Base-by-base conservation (phyloP, 1,139 yeast genomes). In the Hanseniaspora sp. region DNA sequence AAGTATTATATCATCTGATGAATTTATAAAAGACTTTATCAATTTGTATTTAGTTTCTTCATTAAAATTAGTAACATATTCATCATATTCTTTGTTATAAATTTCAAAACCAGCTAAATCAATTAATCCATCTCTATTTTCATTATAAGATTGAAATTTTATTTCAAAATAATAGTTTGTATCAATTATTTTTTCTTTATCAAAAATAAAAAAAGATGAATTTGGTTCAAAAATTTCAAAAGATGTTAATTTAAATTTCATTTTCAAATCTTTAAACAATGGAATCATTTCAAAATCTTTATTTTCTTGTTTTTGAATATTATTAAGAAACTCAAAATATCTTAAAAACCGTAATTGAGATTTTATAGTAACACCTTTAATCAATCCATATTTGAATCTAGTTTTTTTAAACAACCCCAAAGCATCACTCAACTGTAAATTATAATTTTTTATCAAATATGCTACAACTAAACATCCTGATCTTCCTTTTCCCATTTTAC, bases 401-500 rank as follows among this genome's bases (percentile, higher is more conserved):
- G 72, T 71, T 4, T 62, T 58, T 2, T 86, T 79, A 63, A 83
- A 88, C 5, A 71, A 56, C 0, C 65, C 65, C 41, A 78, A 71
- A 1, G 87, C 85, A 17, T 71, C 73, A 1, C 70, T 66, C 33
- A 75, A 69, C 0, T 71, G 60, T 53, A 69, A 58, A 3, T 63
- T 68, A 42, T 65, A 60, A 52, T 67, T 67, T 48, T 74, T 70
- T 76, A 88, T 80, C 57, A 90, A 66, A 62, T 80, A 84, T 0
- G 90, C 86, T 60, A 88, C 79, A 2, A 78, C 76, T 3, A 86
- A 69, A 0, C 90, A 77, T 0, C 97, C 97, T 0, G 95, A 82
- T 37, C 97, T 71, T 0, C 97, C 97, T 65, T 87, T 90, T 0
- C 97, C 97, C 57, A 87, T 88, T 62, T 85, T 82, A 64, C 97